These are phyloP conservation scores for Tricholoma sp. DNA, from an alignment of 768 basidiomycete genomes.

Conservation along the genomic window DNA sequence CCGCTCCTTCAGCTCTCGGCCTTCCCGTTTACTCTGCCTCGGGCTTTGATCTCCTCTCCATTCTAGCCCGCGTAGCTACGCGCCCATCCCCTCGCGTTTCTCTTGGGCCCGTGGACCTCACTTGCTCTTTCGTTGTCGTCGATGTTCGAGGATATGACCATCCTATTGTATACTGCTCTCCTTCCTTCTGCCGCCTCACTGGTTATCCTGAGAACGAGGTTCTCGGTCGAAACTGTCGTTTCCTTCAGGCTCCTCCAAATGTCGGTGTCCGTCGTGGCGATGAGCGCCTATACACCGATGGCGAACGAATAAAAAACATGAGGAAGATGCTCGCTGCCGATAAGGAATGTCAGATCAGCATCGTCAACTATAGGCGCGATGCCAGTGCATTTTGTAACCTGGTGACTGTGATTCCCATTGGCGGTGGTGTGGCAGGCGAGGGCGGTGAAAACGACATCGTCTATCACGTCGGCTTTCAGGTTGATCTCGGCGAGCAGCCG, in stretches of 20 bases:
- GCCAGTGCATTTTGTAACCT: slow-evolving; percentile 88
- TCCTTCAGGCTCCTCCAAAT: slow-evolving; percentile 73
- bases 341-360: slow-evolving; percentile 84
- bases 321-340: slow-evolving; percentile 59
- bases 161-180: slow-evolving; percentile 90
- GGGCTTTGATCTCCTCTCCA: slow-evolving; percentile 85
- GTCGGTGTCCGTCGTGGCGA: slow-evolving; percentile 32
- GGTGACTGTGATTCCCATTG: slow-evolving; percentile 84
- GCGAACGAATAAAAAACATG: slow-evolving; percentile 58
- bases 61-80: slow-evolving; percentile 71
- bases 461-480: slow-evolving; percentile 94
- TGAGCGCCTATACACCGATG: slow-evolving; percentile 51
- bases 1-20: slow-evolving; percentile 28
- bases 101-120: slow-evolving; percentile 89
- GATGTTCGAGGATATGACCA: slow-evolving; percentile 78
- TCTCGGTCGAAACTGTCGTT: slow-evolving; percentile 86
- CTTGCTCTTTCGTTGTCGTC: slow-evolving; percentile 87
- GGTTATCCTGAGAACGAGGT: slow-evolving; percentile 74
- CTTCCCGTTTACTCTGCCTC: slow-evolving; percentile 80
- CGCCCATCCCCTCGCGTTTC: slow-evolving; percentile 69
- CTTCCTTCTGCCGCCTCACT: slow-evolving; percentile 73
- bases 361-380: slow-evolving; percentile 86
- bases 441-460: slow-evolving; percentile 67
- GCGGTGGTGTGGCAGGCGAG: slow-evolving; percentile 49
- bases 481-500: slow-evolving; percentile 86